Evolutionary conservation across 1,284 basidiomycete genomes (phyloP).

Genomic region (Moniliophthora roreri): DNA sequence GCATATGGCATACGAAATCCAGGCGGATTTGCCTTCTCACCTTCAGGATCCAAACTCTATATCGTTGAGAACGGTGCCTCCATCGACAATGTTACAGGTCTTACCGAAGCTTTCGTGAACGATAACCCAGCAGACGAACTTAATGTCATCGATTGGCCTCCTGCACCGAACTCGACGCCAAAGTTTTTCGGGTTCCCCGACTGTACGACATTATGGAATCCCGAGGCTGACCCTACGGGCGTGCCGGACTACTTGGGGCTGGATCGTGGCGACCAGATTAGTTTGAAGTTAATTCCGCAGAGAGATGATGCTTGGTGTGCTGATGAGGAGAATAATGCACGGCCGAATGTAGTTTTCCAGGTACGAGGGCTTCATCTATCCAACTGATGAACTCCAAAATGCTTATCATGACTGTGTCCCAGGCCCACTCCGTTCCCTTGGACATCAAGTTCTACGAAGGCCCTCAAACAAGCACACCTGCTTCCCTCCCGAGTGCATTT

Average conservation of each 20-base stretch:
- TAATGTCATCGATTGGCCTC: slow-evolving; percentile 25
- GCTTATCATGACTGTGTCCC: not conserved
- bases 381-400: not conserved
- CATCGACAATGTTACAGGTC: slow-evolving; percentile 35
- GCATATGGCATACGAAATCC: slow-evolving; percentile 45
- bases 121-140: slow-evolving; percentile 45
- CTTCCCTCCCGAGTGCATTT: slow-evolving; percentile 28
- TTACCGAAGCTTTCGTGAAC: slow-evolving; percentile 37
- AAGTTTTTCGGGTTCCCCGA: slow-evolving; percentile 37
- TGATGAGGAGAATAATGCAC: slow-evolving; percentile 30
- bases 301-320: slow-evolving; percentile 33
- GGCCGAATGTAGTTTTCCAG: slow-evolving; percentile 36
- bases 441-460: slow-evolving; percentile 40
- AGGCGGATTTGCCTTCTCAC: slow-evolving; percentile 36
- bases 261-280: slow-evolving; percentile 33
- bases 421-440: slow-evolving; percentile 44
- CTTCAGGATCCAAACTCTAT: slow-evolving; percentile 24
- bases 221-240: slow-evolving; percentile 31
- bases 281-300: slow-evolving; percentile 28
- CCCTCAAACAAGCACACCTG: slow-evolving; percentile 6
- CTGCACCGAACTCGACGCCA: slow-evolving; percentile 9
- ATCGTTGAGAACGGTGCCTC: slow-evolving; percentile 43
- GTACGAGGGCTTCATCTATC: slow-evolving; percentile 18
- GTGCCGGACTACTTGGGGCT: slow-evolving; percentile 31
- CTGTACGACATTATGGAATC: slow-evolving; percentile 38